A percentile compares a stretch with the other conserved stretches of the same genome.
Evolutionary conservation across 2,329 filamentous ascomycete genomes (phyloP).

Genomic region (Cytospora schulzeri): DNA sequence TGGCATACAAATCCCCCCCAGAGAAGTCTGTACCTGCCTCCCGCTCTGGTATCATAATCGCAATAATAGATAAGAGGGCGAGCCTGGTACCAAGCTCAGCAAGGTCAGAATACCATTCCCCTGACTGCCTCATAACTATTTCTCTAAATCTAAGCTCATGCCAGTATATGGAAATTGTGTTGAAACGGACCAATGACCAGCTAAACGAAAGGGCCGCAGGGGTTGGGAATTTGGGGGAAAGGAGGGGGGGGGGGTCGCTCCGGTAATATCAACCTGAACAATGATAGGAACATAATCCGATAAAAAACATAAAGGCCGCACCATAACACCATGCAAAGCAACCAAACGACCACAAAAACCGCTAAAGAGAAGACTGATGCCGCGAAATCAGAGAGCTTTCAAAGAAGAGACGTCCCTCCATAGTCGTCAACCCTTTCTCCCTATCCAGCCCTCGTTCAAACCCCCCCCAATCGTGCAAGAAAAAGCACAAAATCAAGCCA

Average conservation of each 20-base stretch:
- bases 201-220: neutral
- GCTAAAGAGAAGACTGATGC: neutral
- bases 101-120: neutral
- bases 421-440: neutral
- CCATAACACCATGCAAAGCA: conserved; percentile 20
- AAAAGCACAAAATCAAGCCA: too few species aligned
- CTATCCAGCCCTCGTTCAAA: conserved; percentile 3
- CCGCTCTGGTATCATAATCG: neutral
- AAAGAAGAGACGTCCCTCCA: neutral
- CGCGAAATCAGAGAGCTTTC: neutral
- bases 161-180: neutral
- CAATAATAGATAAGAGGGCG: neutral
- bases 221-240: neutral
- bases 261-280: neutral
- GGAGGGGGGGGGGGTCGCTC: too few species aligned
- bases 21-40: neutral
- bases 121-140: neutral
- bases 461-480: neutral
- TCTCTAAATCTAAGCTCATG: neutral
- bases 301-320: neutral
- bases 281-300: neutral
- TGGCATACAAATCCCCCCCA: neutral
- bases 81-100: neutral
- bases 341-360: neutral
- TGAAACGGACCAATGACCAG: neutral